Evolutionary conservation across 108 stramenopile genomes (phyloP).

Genomic region (Stephanodiscus minutulus): DNA sequence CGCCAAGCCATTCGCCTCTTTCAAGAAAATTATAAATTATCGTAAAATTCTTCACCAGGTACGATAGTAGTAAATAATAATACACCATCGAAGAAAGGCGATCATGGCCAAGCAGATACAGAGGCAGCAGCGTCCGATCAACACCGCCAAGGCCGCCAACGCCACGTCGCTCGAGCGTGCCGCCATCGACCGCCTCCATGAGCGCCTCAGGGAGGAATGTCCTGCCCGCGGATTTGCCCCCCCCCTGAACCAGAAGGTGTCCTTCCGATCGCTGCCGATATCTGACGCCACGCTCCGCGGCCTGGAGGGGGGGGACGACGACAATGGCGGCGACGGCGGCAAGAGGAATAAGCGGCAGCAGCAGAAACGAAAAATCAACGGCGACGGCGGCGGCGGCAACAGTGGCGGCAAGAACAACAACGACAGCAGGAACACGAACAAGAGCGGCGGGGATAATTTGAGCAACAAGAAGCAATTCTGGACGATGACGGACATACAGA

Average conservation of each 20-base stretch:
- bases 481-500: slow-evolving; percentile 93
- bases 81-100: no score
- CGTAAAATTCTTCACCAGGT: no score
- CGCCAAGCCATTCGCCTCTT: no score
- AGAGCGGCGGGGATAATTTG: slow-evolving; percentile 7
- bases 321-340: slow-evolving; percentile 5
- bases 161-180: slow-evolving; percentile 22
- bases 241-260: slow-evolving; percentile 67
- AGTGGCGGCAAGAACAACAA: slow-evolving; percentile 24
- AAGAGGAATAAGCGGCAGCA: slow-evolving; percentile 24
- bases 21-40: no score
- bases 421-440: no score
- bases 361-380: no score
- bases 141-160: slow-evolving; percentile 5
- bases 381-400: slow-evolving; percentile 1
- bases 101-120: no score
- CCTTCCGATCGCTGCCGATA: slow-evolving; percentile 79
- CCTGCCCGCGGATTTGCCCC: slow-evolving; percentile 72
- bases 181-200: slow-evolving; percentile 30
- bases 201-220: slow-evolving; percentile 65
- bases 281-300: slow-evolving; percentile 71
- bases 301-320: slow-evolving; percentile 56
- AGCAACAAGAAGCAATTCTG: slow-evolving; percentile 66
- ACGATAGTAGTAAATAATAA: no score
- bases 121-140: not conserved